Evolutionary conservation across 176 grass and related monocot species (phyloP).

Genomic region (Panicum miliaceum): DNA sequence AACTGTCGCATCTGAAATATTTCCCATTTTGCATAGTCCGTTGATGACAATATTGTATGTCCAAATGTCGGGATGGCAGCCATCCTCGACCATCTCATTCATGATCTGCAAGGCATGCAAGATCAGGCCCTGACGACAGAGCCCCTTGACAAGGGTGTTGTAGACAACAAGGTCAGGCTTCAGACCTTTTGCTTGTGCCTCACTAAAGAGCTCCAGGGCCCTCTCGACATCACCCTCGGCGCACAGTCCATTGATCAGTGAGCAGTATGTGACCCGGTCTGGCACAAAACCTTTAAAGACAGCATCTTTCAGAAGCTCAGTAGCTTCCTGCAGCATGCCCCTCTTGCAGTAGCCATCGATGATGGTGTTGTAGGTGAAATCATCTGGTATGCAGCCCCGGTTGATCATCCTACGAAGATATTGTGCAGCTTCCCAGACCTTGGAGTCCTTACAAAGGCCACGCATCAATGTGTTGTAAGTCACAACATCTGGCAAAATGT

Average conservation of each 20-base stretch:
- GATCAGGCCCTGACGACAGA: constrained; percentile 82
- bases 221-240: constrained; percentile 79
- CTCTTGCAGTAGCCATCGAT: constrained; percentile 91
- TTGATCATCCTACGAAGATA: constrained; percentile 87
- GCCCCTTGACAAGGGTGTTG: constrained; percentile 89
- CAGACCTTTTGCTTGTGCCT: constrained; percentile 67
- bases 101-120: constrained; percentile 88
- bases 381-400: constrained; percentile 77
- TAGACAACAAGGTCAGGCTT: constrained; percentile 65
- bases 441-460: constrained; percentile 76
- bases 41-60: constrained; percentile 97
- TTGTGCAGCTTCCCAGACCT: constrained; percentile 55
- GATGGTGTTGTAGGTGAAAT: constrained; percentile 97
- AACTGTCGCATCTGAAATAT: constrained; percentile 76
- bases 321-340: constrained; percentile 72
- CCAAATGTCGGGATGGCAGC: constrained; percentile 73
- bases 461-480: constrained; percentile 91
- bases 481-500: constrained; percentile 66
- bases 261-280: constrained; percentile 85
- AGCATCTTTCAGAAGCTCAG: constrained; percentile 80
- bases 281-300: constrained; percentile 91
- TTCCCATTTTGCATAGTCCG: constrained; percentile 94
- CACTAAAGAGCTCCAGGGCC: constrained; percentile 79
- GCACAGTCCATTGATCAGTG: constrained; percentile 88
- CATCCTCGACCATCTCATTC: constrained; percentile 79